phyloP scores from a whole-genome alignment of 1,139 yeast species.

The Yamadazyma dendronema region DNA sequence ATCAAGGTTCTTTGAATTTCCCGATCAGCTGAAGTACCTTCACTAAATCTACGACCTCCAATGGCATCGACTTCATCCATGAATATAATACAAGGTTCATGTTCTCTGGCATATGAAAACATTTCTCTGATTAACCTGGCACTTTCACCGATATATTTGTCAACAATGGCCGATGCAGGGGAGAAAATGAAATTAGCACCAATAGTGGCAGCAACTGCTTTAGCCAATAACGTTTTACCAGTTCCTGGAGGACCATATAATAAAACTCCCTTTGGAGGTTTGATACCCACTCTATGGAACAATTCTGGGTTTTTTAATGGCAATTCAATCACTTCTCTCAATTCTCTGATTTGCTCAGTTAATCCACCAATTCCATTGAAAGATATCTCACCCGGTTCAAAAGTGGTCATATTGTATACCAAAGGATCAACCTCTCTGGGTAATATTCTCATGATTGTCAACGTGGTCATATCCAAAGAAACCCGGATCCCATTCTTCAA shows the following conservation, averaged over 20 bases:
- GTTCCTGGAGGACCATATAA: conserved; percentile 99
- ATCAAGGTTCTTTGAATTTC: conserved; percentile 98
- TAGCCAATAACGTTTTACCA: conserved; percentile 92
- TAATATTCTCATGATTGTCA: conserved; percentile 94
- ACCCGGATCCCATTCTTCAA: conserved; percentile 95
- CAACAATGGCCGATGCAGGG: conserved; percentile 98
- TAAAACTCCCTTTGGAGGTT: conserved; percentile 96
- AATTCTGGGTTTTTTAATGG: conserved; percentile 97
- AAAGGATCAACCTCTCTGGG: conserved; percentile 99
- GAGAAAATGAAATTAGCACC: conserved; percentile 98
- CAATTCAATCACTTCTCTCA: conserved; percentile 95
- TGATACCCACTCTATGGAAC: conserved; percentile 92
- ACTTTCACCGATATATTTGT: conserved; percentile 97
- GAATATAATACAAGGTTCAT: conserved; percentile 97
- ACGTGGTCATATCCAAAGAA: conserved; percentile 94
- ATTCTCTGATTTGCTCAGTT: conserved; percentile 91
- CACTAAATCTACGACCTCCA: conserved; percentile 97
- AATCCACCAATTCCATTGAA: conserved; percentile 97
- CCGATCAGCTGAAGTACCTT: conserved; percentile 98
- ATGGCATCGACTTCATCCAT: conserved; percentile 99
- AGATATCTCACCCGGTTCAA: conserved; percentile 94
- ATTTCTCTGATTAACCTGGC: conserved; percentile 96
- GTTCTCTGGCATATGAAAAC: conserved; percentile 98
- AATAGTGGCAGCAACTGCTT: conserved; percentile 97
- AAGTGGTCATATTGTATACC: conserved; percentile 97